These are phyloP conservation scores for Amanita thiersii DNA, from an alignment of 768 basidiomycete genomes.

Conservation along the genomic window DNA sequence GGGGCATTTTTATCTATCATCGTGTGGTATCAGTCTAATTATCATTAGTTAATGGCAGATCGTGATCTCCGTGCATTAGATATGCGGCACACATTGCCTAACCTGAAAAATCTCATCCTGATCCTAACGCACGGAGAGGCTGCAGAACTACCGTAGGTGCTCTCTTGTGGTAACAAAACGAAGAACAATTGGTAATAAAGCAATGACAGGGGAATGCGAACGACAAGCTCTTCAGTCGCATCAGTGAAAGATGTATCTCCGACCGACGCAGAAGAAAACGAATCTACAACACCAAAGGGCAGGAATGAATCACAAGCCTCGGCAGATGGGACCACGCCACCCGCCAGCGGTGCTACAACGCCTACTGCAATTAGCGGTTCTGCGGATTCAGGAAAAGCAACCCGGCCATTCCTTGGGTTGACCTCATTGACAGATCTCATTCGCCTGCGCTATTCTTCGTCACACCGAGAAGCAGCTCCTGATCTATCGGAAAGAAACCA, in stretches of 20 bases:
- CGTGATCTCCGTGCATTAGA: conserved; percentile 85
- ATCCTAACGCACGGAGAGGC: conserved; percentile 72
- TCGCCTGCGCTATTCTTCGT: conserved; percentile 52
- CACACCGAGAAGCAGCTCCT: conserved; percentile 7
- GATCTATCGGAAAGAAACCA: conserved; percentile 11
- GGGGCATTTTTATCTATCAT: conserved; percentile 14
- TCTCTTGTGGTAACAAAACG: conserved; percentile 12
- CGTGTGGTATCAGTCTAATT: conserved; percentile 9
- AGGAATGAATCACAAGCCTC: conserved; percentile 18
- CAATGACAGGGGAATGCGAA: conserved; percentile 14
- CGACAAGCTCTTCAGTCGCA: conserved; percentile 19
- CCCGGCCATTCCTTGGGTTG: conserved; percentile 47
- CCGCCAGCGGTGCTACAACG: conserved; percentile 49
- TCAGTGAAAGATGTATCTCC: conserved; percentile 18
- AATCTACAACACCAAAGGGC: conserved; percentile 12
- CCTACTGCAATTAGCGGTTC: conserved; percentile 32
- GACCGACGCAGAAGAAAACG: conserved; percentile 9
- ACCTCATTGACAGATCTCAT: conserved; percentile 58
- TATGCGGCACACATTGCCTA: conserved; percentile 92
- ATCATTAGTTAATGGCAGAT: conserved; percentile 76
- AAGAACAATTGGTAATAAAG: conserved; percentile 13
- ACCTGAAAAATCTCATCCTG: conserved; percentile 88
- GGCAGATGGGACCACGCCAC: conserved; percentile 30
- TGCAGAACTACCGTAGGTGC: conserved; percentile 35
- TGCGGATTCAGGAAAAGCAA: conserved; percentile 28